Evolutionary conservation across 495 filamentous ascomycete genomes (phyloP), one percentile per base, ranked within the genome.

Genomic region (Entonaema liquescens): DNA sequence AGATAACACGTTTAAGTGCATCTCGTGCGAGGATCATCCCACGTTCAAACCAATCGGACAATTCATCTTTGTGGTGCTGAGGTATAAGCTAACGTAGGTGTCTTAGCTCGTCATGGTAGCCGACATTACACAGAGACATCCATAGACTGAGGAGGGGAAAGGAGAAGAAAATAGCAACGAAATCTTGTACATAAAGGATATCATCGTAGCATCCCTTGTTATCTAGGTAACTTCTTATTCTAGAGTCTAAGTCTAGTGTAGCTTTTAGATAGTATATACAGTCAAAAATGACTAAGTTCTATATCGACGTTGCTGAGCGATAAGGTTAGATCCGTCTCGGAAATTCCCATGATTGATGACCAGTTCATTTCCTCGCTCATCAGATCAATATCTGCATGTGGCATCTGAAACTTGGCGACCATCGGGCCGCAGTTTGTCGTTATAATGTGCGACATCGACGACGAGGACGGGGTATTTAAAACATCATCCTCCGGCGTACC

Each of bases 281-380:
- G 29, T 53, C 23, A 53, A 53, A 53, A 53, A 25, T 53, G 23
- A 5, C 23, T 17, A 29, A 53, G 25, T 28, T 29, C 50, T 29
- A 53, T 53, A 53, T 53, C 50, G 28, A 53, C 50, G 17, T 29
- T 28, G n/a, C n/a, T 53, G 35, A 56, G 29, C 11, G 53, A 56
- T 56, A 56, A 33, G 6, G 8, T 33, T 2, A 56, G 29, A 36
- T 56, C 29, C 9, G n/a, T 15, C 17, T 56, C 53, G 0, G n/a
- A 35, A 17, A 56, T 56, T 8, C 53, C 53, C 21, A 56, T 33
- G n/a, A 56, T 21, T 56, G 53, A 56, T 33, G 53, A 31, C 29
- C 28, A 56, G 12, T 28, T 31, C 53, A 56, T 33, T 28, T 35
- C 26, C 8, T 56, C 53, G 53, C 28, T 33, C 53, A 56, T 35